A percentile compares a stretch with the other conserved stretches of the same genome.
Evolutionary conservation across 805 yeast genomes (phyloP).

Genomic region (Ogataea trehalophila): DNA sequence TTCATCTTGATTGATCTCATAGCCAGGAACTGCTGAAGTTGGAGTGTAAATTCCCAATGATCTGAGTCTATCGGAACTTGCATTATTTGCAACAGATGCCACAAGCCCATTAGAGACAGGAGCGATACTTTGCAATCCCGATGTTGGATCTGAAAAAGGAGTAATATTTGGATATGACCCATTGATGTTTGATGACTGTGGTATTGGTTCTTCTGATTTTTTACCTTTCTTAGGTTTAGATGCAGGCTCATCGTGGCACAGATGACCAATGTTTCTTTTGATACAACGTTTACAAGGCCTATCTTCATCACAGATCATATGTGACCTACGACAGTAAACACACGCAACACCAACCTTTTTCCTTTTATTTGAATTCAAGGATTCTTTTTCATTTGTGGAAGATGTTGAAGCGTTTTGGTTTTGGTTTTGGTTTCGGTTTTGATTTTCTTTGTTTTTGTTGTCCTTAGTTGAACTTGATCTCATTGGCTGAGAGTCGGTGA

Average conservation of each 20-base stretch:
- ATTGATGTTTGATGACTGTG: not conserved
- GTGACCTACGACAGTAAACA: conserved; percentile 87
- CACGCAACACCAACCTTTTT: conserved; percentile 69
- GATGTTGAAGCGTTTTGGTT: not conserved
- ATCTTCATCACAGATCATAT: conserved; percentile 84
- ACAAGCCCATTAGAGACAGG: not conserved
- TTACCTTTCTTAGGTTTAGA: conserved; percentile 33
- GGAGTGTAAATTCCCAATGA: conserved; percentile 13
- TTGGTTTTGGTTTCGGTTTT: too few species aligned
- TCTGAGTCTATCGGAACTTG: conserved; percentile 9
- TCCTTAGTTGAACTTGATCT: not conserved
- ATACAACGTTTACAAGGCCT: conserved; percentile 79
- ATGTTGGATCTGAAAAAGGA: not conserved
- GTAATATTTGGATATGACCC: conserved; percentile 3
- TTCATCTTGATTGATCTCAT: not conserved
- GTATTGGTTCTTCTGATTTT: conserved; percentile 2
- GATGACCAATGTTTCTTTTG: conserved; percentile 80
- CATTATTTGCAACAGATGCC: not conserved
- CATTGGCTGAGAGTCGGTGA: not conserved
- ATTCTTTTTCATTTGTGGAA: not conserved
- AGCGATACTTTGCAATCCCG: conserved; percentile 6
- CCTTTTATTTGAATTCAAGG: conserved; percentile 19
- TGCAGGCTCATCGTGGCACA: conserved; percentile 70
- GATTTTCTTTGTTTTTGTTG: not conserved
- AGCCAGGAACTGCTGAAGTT: conserved; percentile 2